A percentile compares a stretch with the other conserved stretches of the same genome.
Conservation (phyloP, 805 yeast species). For the Wickerhamomyces strasburgensis region DNA sequence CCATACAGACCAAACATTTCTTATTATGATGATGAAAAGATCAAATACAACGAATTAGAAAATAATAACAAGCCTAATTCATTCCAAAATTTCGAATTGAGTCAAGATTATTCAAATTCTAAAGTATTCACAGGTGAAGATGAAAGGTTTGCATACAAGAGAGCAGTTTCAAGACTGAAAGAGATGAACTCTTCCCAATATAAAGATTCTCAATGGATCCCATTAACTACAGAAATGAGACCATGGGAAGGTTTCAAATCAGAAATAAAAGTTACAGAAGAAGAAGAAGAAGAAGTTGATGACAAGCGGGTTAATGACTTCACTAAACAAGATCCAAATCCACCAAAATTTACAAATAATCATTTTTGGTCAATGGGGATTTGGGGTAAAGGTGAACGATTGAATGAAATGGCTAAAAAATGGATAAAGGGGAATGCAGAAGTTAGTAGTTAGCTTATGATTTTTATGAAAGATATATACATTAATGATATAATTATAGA, state of each 20-base stretch:
- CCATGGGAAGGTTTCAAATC: slow-evolving; percentile 48
- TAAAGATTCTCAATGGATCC: slow-evolving; percentile 53
- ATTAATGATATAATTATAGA: no score
- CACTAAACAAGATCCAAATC: not conserved
- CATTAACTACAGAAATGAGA: slow-evolving; percentile 44
- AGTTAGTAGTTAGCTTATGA: not conserved
- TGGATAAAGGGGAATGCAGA: slow-evolving; percentile 45
- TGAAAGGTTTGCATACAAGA: slow-evolving; percentile 65
- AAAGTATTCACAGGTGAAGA: slow-evolving; percentile 71
- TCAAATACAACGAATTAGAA: slow-evolving; percentile 26
- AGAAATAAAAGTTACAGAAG: slow-evolving; percentile 14
- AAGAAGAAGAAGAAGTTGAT: slow-evolving; percentile 17
- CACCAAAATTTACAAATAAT: slow-evolving; percentile 38
- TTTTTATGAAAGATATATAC: no score
- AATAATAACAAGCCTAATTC: slow-evolving; percentile 11
- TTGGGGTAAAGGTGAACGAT: slow-evolving; percentile 49
- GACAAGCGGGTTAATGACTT: no score
- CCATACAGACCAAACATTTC: slow-evolving; percentile 71
- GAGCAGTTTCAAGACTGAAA: slow-evolving; percentile 63
- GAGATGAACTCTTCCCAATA: slow-evolving; percentile 54
- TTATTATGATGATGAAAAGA: slow-evolving; percentile 48
- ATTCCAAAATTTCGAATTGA: slow-evolving; percentile 18
- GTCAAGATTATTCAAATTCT: slow-evolving; percentile 40
- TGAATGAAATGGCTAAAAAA: slow-evolving; percentile 45
- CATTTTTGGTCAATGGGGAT: slow-evolving; percentile 69